Conservation (phyloP, 768 basidiomycete genomes). For the Pluteus cervinus region DNA sequence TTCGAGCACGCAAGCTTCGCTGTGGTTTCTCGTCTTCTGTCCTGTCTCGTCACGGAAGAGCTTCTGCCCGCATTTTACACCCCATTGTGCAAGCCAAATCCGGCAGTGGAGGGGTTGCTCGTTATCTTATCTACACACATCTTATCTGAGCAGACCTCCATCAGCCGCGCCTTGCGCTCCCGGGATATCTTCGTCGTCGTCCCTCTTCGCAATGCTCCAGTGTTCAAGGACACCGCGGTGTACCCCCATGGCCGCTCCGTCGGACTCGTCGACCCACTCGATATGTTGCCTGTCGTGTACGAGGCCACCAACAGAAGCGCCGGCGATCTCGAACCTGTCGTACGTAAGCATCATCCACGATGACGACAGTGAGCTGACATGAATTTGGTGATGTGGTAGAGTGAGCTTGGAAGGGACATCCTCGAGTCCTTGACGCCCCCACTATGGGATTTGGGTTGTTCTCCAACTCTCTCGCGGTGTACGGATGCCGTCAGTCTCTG, state of each 20-base stretch:
- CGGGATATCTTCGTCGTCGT: slow-evolving; percentile 43
- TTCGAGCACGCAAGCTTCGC: slow-evolving; percentile 36
- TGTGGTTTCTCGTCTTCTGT: slow-evolving; percentile 40
- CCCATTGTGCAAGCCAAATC: slow-evolving; percentile 17
- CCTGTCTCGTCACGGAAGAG: slow-evolving; percentile 44
- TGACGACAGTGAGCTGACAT: no score
- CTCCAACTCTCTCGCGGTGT: slow-evolving; percentile 17
- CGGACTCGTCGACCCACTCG: slow-evolving; percentile 50
- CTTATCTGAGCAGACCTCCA: slow-evolving; percentile 24
- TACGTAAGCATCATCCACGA: no score
- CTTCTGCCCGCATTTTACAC: slow-evolving; percentile 38
- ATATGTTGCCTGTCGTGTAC: slow-evolving; percentile 44
- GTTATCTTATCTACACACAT: slow-evolving; percentile 32
- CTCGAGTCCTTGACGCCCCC: slow-evolving; percentile 25
- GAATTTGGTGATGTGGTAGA: no score
- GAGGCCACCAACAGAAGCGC: slow-evolving; percentile 18
- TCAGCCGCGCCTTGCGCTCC: slow-evolving; percentile 26
- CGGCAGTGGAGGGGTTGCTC: slow-evolving; percentile 28
- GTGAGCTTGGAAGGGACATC: slow-evolving; percentile 15
- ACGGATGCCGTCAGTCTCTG: slow-evolving; percentile 32
- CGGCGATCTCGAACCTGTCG: slow-evolving; percentile 8
- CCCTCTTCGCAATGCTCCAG: slow-evolving; percentile 40
- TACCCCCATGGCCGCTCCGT: slow-evolving; percentile 34
- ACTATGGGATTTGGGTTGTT: slow-evolving; percentile 32
- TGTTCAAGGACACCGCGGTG: slow-evolving; percentile 23